Conservation (phyloP, 441 rosid genomes). For the Codiaeum variegatum region DNA sequence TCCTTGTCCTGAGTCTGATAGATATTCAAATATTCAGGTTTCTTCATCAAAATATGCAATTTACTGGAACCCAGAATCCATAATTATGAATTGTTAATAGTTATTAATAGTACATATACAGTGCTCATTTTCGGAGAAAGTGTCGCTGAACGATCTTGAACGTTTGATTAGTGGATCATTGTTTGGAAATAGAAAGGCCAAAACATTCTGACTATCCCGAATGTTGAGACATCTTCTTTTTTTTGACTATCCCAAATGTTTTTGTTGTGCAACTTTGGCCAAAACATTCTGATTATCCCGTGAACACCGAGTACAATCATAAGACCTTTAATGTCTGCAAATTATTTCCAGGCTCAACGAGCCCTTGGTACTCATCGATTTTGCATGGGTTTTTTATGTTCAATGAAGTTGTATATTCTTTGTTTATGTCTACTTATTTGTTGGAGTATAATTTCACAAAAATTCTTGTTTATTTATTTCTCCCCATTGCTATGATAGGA, state of each 20-base stretch:
- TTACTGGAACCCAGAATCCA: not conserved
- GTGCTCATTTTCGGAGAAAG: not conserved
- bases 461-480: not conserved
- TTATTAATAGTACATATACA: not conserved
- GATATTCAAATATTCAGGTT: not conserved
- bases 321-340: too few species aligned
- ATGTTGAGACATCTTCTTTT: not conserved
- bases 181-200: not conserved
- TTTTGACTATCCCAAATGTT: too few species aligned
- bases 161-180: not conserved
- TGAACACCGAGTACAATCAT: too few species aligned
- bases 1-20: conserved; percentile 1
- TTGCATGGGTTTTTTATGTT: not conserved
- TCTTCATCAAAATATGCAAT: not conserved
- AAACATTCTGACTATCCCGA: not conserved
- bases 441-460: not conserved
- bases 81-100: not conserved
- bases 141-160: not conserved
- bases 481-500: conserved; percentile 44
- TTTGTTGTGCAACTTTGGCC: too few species aligned
- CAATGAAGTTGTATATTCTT: not conserved
- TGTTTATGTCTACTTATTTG: not conserved
- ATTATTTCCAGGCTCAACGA: not conserved
- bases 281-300: too few species aligned
- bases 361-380: not conserved